Percentiles rank a stretch among this genome's conserved stretches.
Conservation (phyloP, 441 rosid species). For the Monsonia emarginata region DNA sequence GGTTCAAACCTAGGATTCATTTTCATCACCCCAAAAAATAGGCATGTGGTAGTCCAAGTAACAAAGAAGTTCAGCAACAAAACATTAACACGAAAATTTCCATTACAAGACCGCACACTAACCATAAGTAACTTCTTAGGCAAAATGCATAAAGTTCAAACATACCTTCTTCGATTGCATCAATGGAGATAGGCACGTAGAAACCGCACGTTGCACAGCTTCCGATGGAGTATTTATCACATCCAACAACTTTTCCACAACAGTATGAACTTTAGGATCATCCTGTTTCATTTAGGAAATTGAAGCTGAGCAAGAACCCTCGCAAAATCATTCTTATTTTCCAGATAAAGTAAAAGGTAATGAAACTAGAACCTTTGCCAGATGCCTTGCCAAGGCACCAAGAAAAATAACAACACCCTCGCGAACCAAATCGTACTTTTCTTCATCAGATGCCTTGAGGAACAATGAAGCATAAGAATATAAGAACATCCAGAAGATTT, state of each 20-base stretch:
- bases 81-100: neutral
- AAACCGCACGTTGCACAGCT: conserved; percentile 97
- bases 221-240: conserved; percentile 97
- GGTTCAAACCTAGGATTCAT: neutral
- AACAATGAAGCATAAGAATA: conserved; percentile 10
- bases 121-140: neutral
- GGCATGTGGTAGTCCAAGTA: neutral
- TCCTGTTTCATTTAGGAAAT: conserved; percentile 43
- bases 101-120: neutral
- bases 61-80: neutral
- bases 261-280: conserved; percentile 90
- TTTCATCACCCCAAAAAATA: neutral
- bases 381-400: conserved; percentile 93
- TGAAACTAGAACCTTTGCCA: conserved; percentile 53
- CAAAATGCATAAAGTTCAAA: conserved; percentile 3
- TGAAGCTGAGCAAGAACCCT: conserved; percentile 14
- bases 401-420: conserved; percentile 98
- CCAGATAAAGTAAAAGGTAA: conserved; percentile 7
- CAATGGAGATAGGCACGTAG: conserved; percentile 83
- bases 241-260: conserved; percentile 92
- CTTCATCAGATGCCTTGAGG: conserved; percentile 80
- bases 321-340: neutral
- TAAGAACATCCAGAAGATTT: conserved; percentile 1
- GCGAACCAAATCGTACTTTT: conserved; percentile 87
- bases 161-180: conserved; percentile 77